Conservation (phyloP, 2,329 filamentous ascomycete species). For the Fusarium decemcellulare region DNA sequence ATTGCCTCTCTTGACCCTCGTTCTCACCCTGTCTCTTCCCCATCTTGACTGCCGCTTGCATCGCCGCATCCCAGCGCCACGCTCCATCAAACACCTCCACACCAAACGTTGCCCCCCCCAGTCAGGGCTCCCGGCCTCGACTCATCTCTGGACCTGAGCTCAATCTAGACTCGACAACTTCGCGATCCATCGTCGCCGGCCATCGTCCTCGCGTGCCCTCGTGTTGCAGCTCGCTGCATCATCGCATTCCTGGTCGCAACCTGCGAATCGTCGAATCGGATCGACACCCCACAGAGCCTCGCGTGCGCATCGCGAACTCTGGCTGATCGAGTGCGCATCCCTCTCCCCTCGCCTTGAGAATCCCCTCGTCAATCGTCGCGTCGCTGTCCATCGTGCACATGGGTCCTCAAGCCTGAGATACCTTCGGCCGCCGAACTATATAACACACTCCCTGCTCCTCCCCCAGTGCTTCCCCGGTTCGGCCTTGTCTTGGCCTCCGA, state of each 20-base stretch:
- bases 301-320: conserved; percentile 47
- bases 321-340: conserved; percentile 39
- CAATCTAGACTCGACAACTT: conserved; percentile 36
- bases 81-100: conserved; percentile 44
- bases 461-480: conserved; percentile 17
- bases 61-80: conserved; percentile 45
- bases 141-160: conserved; percentile 27
- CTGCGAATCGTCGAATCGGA: conserved; percentile 42
- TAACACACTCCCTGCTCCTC: conserved; percentile 33
- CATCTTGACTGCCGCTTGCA: conserved; percentile 43
- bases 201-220: conserved; percentile 16
- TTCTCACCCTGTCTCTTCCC: conserved; percentile 31
- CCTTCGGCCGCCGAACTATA: conserved; percentile 35
- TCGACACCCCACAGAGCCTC: conserved; percentile 35
- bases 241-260: conserved; percentile 32
- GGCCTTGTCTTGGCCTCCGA: conserved; percentile 28
- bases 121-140: conserved; percentile 38
- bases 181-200: conserved; percentile 31
- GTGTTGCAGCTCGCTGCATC: conserved; percentile 39
- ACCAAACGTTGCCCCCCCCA: conserved; percentile 42
- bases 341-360: conserved; percentile 20
- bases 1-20: conserved; percentile 11
- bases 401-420: conserved; percentile 44
- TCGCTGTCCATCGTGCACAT: conserved; percentile 44
- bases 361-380: conserved; percentile 38